These are phyloP conservation scores for Diaporthe sp. DNA, from an alignment of 2,329 filamentous ascomycete species.

Conservation along the genomic window DNA sequence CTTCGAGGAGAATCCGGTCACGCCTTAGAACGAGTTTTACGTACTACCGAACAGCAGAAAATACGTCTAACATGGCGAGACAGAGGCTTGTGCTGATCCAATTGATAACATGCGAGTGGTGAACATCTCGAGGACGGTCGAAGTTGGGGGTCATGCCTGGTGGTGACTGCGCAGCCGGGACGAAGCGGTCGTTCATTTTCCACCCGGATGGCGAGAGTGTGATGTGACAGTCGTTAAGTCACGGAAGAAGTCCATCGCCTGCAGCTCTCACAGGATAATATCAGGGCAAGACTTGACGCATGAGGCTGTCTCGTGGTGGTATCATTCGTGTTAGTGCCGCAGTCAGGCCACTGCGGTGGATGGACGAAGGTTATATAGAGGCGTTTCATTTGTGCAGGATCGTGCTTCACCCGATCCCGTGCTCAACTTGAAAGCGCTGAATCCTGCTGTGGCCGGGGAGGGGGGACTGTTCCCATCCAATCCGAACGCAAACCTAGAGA, in stretches of 20 bases:
- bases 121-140: neutral
- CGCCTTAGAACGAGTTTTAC: neutral
- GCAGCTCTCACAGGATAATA: neutral
- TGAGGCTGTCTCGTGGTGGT: neutral
- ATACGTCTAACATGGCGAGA: neutral
- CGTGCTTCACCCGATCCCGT: neutral
- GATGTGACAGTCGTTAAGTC: neutral
- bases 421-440: no score
- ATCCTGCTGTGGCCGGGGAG: neutral
- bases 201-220: neutral
- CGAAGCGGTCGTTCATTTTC: neutral
- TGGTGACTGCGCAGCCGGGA: conserved; percentile 14
- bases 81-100: conserved; percentile 14
- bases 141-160: neutral
- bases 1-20: neutral
- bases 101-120: neutral
- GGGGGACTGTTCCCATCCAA: no score
- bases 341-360: neutral
- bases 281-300: neutral
- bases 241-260: neutral
- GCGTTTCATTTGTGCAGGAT: neutral
- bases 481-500: neutral
- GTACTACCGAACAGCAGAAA: conserved; percentile 7
- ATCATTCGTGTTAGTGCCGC: neutral
- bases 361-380: neutral